Conservation (phyloP, 2,329 filamentous ascomycete species). For the Colletotrichum spaethianum region DNA sequence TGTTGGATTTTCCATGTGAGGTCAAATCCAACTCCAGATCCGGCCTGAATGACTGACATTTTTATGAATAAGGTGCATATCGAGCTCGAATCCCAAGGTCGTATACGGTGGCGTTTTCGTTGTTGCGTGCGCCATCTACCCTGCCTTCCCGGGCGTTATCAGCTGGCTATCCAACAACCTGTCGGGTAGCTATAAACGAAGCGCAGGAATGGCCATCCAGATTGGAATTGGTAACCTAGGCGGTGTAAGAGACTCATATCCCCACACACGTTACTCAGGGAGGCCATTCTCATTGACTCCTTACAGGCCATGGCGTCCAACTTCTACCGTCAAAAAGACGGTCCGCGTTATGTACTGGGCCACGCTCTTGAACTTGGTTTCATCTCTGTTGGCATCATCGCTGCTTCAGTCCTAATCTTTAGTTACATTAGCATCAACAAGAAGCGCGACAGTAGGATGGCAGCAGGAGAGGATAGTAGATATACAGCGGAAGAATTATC, state of each 20-base stretch:
- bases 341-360: constrained; percentile 64
- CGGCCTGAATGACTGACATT: background rate
- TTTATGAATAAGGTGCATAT: constrained; percentile 67
- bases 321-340: constrained; percentile 72
- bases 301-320: constrained; percentile 77
- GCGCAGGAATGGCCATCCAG: constrained; percentile 75
- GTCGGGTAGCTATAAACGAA: constrained; percentile 75
- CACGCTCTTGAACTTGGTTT: constrained; percentile 67
- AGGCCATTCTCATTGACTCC: background rate
- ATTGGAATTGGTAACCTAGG: constrained; percentile 73
- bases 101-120: constrained; percentile 84
- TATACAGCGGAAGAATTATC: constrained; percentile 66
- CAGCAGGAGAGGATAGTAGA: constrained; percentile 57
- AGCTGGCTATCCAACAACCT: constrained; percentile 86
- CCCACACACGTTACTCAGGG: background rate
- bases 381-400: constrained; percentile 60
- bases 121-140: constrained; percentile 84
- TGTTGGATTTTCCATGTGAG: constrained; percentile 70
- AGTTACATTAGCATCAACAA: constrained; percentile 72
- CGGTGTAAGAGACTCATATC: constrained; percentile 53
- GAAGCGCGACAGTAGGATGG: constrained; percentile 64
- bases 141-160: constrained; percentile 83
- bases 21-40: fast-evolving
- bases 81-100: constrained; percentile 68
- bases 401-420: constrained; percentile 59